phyloP scores from a whole-genome alignment of 1,139 yeast species.

The Suhomyces guaymorum region DNA sequence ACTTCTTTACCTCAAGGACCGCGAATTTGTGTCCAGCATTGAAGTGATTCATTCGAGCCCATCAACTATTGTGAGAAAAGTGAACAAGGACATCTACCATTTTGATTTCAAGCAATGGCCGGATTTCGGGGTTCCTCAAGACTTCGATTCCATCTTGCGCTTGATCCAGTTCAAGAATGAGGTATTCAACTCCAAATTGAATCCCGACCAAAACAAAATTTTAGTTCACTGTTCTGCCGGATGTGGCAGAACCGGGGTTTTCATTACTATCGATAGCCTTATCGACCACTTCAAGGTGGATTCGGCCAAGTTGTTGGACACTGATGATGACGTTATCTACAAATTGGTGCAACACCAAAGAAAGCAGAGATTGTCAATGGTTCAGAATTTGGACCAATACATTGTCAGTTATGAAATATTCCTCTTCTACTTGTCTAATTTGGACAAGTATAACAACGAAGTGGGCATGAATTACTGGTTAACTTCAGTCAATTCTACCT shows the following conservation, averaged over 20 bases:
- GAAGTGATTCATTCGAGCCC: constrained; percentile 11
- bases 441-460: constrained; percentile 6
- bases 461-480: constrained; percentile 1
- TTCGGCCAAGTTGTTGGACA: constrained; percentile 8
- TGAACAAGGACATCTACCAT: constrained; percentile 49
- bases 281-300: constrained; percentile 14
- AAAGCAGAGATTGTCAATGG: constrained; percentile 48
- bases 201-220: constrained; percentile 20
- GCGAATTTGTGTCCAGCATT: constrained; percentile 7
- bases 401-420: constrained; percentile 46
- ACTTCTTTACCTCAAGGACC: constrained; percentile 15
- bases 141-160: constrained; percentile 52
- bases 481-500: constrained; percentile 1
- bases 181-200: constrained; percentile 25
- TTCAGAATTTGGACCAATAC: constrained; percentile 47
- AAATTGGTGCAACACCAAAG: constrained; percentile 43
- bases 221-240: constrained; percentile 30
- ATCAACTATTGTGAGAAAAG: constrained; percentile 22
- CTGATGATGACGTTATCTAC: constrained; percentile 26
- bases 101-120: constrained; percentile 79
- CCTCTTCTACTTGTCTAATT: constrained; percentile 27
- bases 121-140: constrained; percentile 70
- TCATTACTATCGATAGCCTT: constrained; percentile 21
- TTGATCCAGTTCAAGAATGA: constrained; percentile 53
- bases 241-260: constrained; percentile 22